These are phyloP conservation scores for Lanmaoa pseudosensibilis DNA, from an alignment of 768 basidiomycete species.

Conservation along the genomic window DNA sequence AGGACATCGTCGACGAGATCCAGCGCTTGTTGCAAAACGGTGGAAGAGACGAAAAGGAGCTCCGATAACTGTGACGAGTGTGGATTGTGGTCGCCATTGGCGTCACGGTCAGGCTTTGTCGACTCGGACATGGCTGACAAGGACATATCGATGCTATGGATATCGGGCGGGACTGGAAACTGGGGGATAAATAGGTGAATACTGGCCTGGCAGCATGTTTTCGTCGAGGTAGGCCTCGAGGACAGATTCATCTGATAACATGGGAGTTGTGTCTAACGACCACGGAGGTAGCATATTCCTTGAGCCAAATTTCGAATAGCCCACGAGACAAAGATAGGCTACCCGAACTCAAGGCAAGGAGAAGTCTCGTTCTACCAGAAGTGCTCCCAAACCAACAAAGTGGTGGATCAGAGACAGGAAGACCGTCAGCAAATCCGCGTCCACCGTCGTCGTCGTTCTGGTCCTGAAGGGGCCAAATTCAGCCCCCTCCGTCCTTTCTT, in stretches of 20 bases:
- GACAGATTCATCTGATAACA: slow-evolving; percentile 19
- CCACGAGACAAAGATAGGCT: slow-evolving; percentile 46
- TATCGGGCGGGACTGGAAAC: neutral
- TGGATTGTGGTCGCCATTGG: slow-evolving; percentile 3
- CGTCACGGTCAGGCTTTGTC: slow-evolving; percentile 9
- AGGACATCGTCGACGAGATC: slow-evolving; percentile 69
- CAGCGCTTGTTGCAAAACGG: slow-evolving; percentile 69
- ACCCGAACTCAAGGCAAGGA: slow-evolving; percentile 82
- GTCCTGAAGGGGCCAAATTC: slow-evolving; percentile 26
- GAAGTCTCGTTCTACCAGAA: slow-evolving; percentile 65
- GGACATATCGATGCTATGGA: slow-evolving; percentile 2
- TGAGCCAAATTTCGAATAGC: slow-evolving; percentile 80
- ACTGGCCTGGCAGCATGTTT: slow-evolving; percentile 15
- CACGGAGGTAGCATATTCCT: slow-evolving; percentile 48
- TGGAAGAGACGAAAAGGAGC: slow-evolving; percentile 65
- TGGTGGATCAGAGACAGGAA: slow-evolving; percentile 75
- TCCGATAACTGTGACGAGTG: slow-evolving; percentile 43
- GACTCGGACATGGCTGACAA: slow-evolving; percentile 25
- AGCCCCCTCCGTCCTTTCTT: neutral
- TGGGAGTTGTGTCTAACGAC: slow-evolving; percentile 1
- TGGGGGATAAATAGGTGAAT: slow-evolving; percentile 18
- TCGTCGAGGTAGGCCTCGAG: slow-evolving; percentile 26
- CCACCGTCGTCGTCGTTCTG: slow-evolving; percentile 85
- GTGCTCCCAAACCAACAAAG: slow-evolving; percentile 40
- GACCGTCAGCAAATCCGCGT: slow-evolving; percentile 31